Conservation (phyloP, 1,284 basidiomycete genomes). For the Volvariella volvacea region DNA sequence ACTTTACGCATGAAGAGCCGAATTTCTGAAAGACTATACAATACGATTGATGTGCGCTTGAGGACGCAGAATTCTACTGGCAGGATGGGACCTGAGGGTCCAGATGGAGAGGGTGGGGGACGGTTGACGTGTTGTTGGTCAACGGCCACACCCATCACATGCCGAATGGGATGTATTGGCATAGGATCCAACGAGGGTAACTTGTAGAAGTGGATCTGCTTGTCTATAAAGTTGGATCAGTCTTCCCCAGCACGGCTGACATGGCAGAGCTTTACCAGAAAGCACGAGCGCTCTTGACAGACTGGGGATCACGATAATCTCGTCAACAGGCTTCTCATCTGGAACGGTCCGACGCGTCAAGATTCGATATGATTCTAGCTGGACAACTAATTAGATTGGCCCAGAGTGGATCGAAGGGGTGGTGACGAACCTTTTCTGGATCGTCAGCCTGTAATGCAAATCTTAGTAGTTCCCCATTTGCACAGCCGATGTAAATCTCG, state of each 20-base stretch:
- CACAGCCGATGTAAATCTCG: conserved; percentile 70
- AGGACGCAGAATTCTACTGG: conserved; percentile 77
- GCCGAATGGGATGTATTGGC: conserved; percentile 71
- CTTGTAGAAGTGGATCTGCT: conserved; percentile 72
- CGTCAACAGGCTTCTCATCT: conserved; percentile 61
- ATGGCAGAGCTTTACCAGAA: no score
- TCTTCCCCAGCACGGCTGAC: no score
- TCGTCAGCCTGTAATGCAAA: conserved; percentile 56
- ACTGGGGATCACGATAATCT: conserved; percentile 72
- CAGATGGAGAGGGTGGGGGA: conserved; percentile 10
- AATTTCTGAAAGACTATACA: conserved; percentile 57
- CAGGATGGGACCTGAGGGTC: conserved; percentile 28
- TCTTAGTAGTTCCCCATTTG: conserved; percentile 64
- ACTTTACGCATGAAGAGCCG: conserved; percentile 60
- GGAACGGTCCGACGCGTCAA: conserved; percentile 62
- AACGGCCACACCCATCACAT: conserved; percentile 72
- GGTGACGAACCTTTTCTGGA: conserved; percentile 35
- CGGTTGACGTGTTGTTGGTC: conserved; percentile 72
- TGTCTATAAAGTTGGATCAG: conserved; percentile 46
- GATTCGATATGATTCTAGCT: conserved; percentile 62
- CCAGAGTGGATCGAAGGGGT: conserved; percentile 1
- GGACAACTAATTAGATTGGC: conserved; percentile 4
- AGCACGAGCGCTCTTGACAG: conserved; percentile 66
- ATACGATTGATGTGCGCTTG: conserved; percentile 59
- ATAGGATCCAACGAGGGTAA: conserved; percentile 75